These are phyloP conservation scores for Agrocybe chaxingu DNA, from an alignment of 768 basidiomycete species.

Conservation along the genomic window DNA sequence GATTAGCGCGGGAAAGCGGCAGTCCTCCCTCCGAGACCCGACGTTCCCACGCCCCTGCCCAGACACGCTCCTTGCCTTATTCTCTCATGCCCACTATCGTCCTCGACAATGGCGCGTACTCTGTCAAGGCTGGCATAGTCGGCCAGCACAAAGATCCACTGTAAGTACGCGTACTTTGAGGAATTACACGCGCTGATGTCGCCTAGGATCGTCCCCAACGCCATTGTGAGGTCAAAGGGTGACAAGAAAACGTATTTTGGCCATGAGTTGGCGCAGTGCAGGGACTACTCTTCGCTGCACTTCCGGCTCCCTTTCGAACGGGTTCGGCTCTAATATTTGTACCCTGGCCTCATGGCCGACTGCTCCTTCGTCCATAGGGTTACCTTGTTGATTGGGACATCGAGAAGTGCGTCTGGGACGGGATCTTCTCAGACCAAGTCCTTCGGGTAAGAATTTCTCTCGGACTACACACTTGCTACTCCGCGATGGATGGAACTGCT, in stretches of 20 bases:
- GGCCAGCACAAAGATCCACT: slow-evolving; percentile 25
- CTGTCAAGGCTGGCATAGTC: slow-evolving; percentile 72
- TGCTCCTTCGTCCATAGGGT: slow-evolving; percentile 51
- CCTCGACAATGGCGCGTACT: slow-evolving; percentile 85
- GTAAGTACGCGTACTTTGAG: slow-evolving; percentile 20
- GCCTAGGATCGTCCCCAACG: slow-evolving; percentile 71
- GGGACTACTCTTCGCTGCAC: slow-evolving; percentile 76
- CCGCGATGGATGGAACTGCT: background rate
- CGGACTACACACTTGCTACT: slow-evolving; percentile 1
- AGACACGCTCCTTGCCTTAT: slow-evolving; percentile 7
- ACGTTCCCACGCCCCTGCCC: slow-evolving; percentile 2
- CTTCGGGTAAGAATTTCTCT: slow-evolving; percentile 48
- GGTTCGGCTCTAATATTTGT: slow-evolving; percentile 37
- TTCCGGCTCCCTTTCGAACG: slow-evolving; percentile 88
- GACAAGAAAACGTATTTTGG: slow-evolving; percentile 84
- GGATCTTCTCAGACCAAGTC: slow-evolving; percentile 71
- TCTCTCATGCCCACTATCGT: slow-evolving; percentile 40
- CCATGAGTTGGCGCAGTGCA: slow-evolving; percentile 76
- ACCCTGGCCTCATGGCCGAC: background rate
- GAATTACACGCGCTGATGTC: background rate
- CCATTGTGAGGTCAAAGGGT: slow-evolving; percentile 79
- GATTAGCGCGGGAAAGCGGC: slow-evolving; percentile 17
- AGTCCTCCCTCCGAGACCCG: slow-evolving; percentile 5
- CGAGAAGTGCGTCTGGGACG: slow-evolving; percentile 93
- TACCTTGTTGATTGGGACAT: slow-evolving; percentile 94